Base-by-base conservation (phyloP, 2,329 filamentous ascomycete genomes). In the Phyllosticta citriasiana region DNA sequence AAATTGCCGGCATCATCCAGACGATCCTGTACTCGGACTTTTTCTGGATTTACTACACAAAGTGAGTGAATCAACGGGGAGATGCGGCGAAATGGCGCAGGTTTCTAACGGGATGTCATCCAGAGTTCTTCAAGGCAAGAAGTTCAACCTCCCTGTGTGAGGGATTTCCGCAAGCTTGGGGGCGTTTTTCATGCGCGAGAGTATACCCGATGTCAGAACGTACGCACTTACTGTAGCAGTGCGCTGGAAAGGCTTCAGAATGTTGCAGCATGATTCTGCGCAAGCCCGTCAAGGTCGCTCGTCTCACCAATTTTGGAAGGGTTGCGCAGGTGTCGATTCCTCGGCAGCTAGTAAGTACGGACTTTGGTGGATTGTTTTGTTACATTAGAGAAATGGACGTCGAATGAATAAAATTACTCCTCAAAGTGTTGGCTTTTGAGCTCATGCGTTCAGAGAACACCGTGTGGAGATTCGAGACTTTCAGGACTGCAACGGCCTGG, bases 41-140 rank as follows among this genome's bases (percentile, higher is more conserved):
- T 80, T 99, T 99, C 84, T 99, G 92, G 82, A 93, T 99, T 71
- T 99, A 99, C 80, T 99, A 97, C 79, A 96, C 88, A 63, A 97
- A 97, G 86, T 87, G 73, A 74, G 82, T 77, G 14, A 22, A 24
- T n/a, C 16, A 16, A 16, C 35, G 4, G 2, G 40, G 40, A 47
- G 14, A n/a, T n/a, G 40, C 6, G 19, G 40, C 40, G 14, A 6
- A 1, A 47, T 16, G 27, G 27, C 27, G 27, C 27, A 7, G 10
- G 8, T 51, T 57, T 60, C 64, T 69, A 64, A 68, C 40, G 40
- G 16, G 57, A 33, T 57, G 27, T 3, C 6, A 16, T 4, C 10
- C 47, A 80, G 78, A 72, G 78, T 81, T 57, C 67, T 81, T 53
- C 79, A 81, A 70, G 79, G 79, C 66, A 79, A 80, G 73, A 80